Evolutionary conservation across 2,329 filamentous ascomycete genomes (phyloP), one percentile per base, ranked within the genome.

Genomic region (Drechslerella coelobrocha): DNA sequence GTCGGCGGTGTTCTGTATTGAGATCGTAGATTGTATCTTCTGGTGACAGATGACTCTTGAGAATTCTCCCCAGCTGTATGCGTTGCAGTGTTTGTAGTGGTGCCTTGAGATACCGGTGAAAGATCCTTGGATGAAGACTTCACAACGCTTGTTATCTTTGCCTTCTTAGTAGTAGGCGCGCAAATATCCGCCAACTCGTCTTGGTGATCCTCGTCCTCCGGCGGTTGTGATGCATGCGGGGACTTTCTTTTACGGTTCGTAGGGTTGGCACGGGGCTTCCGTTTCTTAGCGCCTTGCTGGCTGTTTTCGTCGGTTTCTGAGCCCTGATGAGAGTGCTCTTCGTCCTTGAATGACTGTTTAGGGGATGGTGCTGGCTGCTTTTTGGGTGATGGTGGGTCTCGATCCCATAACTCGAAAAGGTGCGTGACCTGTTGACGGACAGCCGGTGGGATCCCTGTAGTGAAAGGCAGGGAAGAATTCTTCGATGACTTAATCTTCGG

Each of bases 11-110:
- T 69, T 53, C 65, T 31, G 12, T 59, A 69, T 21, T 69, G 65
- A 2, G 65, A 69, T 17, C 65, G 65, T n/a, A 69, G 53, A 19
- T 69, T 69, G 37, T 69, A 69, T 52, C 65, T 69, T 37, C 53
- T 68, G 17, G 24, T 48, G 23, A 23, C 21, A 4, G 65, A 62
- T 17, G 65, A 69, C 2, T 7, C 37, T 39, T 69, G 65, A 14
- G 65, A 69, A 14, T 69, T 56, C 48, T 41, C 51, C 5, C 57
- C 56, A 6, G 57, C 43, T 14, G 61, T 53, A 21, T 53, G 47
- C 19, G 47, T 52, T 34, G 34, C 23, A 3, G 61, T 55, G 5
- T 48, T 50, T 5, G 48, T 23, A 2, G 57, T 57, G 4, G 65
- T 61, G n/a, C 39, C 45, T 27, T 69, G 63, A 3, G 63, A 62